Evolutionary conservation across 139 green algal species (phyloP), one percentile per base, ranked within the genome.

Genomic region (Monoraphidium neglectum): DNA sequence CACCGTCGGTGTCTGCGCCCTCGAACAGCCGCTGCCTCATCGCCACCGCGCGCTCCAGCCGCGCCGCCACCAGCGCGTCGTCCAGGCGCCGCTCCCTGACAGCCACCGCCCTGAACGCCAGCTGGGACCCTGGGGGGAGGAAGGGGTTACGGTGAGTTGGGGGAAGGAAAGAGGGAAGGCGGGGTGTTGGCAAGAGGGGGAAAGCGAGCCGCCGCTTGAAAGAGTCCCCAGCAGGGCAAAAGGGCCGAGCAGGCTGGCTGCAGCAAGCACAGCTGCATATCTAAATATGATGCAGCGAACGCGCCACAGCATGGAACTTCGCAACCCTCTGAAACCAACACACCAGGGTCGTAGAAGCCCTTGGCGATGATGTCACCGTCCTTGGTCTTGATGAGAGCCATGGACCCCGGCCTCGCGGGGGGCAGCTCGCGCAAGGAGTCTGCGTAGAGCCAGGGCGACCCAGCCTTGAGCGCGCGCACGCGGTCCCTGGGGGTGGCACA

Each of bases 291-390:
- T 21, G 21, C 21, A 57, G 16, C 21, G 16, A 57, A 57, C n/a
- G n/a, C n/a, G n/a, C n/a, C n/a, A n/a, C n/a, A n/a, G n/a, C n/a
- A n/a, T n/a, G n/a, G n/a, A n/a, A n/a, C n/a, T n/a, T n/a, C n/a
- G n/a, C n/a, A n/a, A n/a, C n/a, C n/a, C n/a, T n/a, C n/a, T n/a
- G n/a, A n/a, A n/a, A n/a, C 43, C 43, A 8, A 12, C 43, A 8
- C 43, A 51, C 43, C 43, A 12, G 33, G 30, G 12, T 36, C 62
- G 40, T 36, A 68, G 24, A 60, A 70, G 1, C 69, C 83, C 71
- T 90, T 90, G 49, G 80, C 77, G 13, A 88, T 56, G 40, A 90
- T 90, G 1, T 87, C 75, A 2, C 86, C 86, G 49, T 80, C 70
- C 30, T 81, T 78, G 36, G 76, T 85, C 43, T 90, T 90, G 8